Evolutionary conservation across 768 basidiomycete genomes (phyloP), one percentile per base, ranked within the genome.

Genomic region (Cyathus striatus): DNA sequence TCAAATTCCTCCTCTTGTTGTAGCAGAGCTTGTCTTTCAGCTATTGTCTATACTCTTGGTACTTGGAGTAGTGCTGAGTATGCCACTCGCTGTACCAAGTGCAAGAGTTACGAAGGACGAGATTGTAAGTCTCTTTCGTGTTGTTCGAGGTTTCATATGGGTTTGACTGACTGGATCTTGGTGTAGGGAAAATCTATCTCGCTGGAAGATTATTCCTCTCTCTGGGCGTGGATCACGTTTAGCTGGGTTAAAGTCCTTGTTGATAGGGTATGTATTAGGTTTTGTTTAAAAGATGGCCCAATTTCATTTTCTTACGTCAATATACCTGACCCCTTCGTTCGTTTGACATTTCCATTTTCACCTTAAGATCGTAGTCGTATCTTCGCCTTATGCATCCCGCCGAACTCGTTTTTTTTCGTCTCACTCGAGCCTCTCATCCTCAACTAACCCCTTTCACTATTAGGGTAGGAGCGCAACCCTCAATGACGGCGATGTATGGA

Each of bases 161-260:
- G n/a, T n/a, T n/a, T n/a, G n/a, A n/a, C n/a, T n/a, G n/a, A n/a
- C n/a, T n/a, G n/a, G n/a, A n/a, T n/a, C n/a, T n/a, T 23, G 23
- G 17, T 23, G 3, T 30, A 83, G 81, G 81, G 79, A 5, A 54
- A 55, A 14, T 61, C 70, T 4, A 61, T 82, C n/a, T 75, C 79
- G 2, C 84, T 80, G 0, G 89, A 91, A 55, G 88, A 90, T 50
- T 90, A 89, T 53, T 79, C 82, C 1, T 65, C 79, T 1, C 68
- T 91, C 12, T 78, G 75, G 65, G 73, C 75, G 30, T 89, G 88
- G 88, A 61, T 78, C 0, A 78, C 83, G 1, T 89, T 88, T 51
- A 63, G 55, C 25, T 90, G 88, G 86, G 68, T 89, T 23, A 71
- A 77, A 35, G 84, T 83, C 2, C 69, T 88, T 3, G 67, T 89